Percentiles rank a stretch among this genome's conserved stretches.
phyloP scores from a whole-genome alignment of 2,329 filamentous ascomycete genomes.

The Tolypocladium endophyticum region DNA sequence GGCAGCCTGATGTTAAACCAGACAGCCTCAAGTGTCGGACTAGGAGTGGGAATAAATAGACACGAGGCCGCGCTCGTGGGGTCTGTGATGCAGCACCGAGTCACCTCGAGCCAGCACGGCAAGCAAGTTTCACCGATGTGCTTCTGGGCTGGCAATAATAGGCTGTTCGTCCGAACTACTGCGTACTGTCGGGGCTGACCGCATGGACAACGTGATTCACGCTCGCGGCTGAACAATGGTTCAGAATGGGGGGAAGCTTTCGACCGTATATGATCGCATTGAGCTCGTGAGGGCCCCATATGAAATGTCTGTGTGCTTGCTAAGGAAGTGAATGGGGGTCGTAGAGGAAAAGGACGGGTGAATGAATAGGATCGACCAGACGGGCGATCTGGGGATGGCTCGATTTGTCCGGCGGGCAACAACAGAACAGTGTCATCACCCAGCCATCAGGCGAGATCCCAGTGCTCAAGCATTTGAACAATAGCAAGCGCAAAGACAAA shows the following conservation, averaged over 20 bases:
- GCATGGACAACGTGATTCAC: not conserved
- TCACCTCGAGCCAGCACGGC: not conserved
- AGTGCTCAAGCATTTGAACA: not conserved
- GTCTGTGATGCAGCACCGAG: not conserved
- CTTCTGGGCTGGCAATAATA: not conserved
- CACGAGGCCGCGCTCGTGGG: not conserved
- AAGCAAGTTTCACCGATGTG: not conserved
- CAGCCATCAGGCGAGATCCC: not conserved
- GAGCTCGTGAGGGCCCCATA: not conserved
- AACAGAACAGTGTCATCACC: not conserved
- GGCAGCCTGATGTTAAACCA: slow-evolving; percentile 1
- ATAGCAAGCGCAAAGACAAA: not conserved
- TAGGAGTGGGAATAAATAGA: not conserved
- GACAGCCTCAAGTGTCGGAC: not conserved
- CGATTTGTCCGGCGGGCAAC: not conserved
- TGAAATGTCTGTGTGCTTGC: not conserved
- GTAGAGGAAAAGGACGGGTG: not conserved
- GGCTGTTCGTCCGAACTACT: not conserved
- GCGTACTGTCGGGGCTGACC: not conserved
- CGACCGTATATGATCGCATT: not conserved
- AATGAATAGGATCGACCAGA: not conserved
- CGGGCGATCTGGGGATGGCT: not conserved
- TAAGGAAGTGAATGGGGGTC: not conserved
- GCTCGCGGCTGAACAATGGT: not conserved
- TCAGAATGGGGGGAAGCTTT: not conserved